Evolutionary conservation across 768 basidiomycete species (phyloP).

Genomic region (Suillus bovinus): DNA sequence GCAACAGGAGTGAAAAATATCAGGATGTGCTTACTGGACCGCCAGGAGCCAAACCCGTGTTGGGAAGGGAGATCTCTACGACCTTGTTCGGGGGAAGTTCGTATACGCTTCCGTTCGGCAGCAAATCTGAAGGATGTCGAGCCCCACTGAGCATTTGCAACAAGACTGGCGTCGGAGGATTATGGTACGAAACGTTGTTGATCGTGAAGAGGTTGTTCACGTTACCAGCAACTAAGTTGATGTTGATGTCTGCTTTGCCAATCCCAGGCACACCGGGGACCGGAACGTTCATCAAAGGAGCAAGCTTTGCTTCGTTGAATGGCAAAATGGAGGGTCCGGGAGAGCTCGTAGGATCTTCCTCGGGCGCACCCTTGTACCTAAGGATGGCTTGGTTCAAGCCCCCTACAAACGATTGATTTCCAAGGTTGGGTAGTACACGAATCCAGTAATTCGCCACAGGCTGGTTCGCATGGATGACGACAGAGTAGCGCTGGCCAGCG

Average conservation of each 20-base stretch:
- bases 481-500: constrained; percentile 44
- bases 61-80: constrained; percentile 49
- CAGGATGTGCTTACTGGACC: constrained; percentile 27
- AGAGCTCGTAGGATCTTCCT: constrained; percentile 36
- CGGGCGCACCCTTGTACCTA: constrained; percentile 38
- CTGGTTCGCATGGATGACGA: constrained; percentile 39
- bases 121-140: constrained; percentile 45
- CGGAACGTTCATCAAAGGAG: constrained; percentile 28
- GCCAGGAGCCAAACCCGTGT: constrained; percentile 30
- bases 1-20: not conserved
- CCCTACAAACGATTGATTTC: constrained; percentile 32
- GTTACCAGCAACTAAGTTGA: constrained; percentile 23
- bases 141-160: constrained; percentile 61
- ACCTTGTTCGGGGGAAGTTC: constrained; percentile 45
- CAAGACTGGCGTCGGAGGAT: constrained; percentile 51
- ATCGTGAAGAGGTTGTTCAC: constrained; percentile 20
- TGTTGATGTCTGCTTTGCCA: constrained; percentile 35
- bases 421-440: constrained; percentile 33
- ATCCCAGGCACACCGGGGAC: constrained; percentile 33
- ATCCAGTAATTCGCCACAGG: constrained; percentile 45
- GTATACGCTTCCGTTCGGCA: constrained; percentile 51
- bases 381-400: constrained; percentile 42
- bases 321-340: constrained; percentile 12
- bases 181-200: constrained; percentile 36
- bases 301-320: constrained; percentile 36